Evolutionary conservation across 2,329 filamentous ascomycete genomes (phyloP), one percentile per base, ranked within the genome.

Genomic region (Arthrobotrys megalospora): DNA sequence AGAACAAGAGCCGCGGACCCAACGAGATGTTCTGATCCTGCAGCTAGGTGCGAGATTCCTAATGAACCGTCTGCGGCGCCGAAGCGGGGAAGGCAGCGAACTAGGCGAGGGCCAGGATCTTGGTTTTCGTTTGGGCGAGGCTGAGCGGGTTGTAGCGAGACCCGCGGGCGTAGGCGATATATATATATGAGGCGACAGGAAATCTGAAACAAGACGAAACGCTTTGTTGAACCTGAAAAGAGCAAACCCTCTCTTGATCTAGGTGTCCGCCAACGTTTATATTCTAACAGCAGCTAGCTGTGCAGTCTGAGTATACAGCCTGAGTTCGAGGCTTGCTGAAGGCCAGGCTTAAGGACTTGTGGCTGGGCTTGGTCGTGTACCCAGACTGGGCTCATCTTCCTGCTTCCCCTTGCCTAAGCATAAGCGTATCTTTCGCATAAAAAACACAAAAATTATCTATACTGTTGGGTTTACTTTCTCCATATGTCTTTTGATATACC

Each of bases 121-220:
- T 78, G 75, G 75, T 78, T 78, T 38, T 78, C 62, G 41, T 77
- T 77, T 63, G 43, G 52, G 2, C 66, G 73, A 70, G 64, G 53
- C 48, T 76, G 16, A 60, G 36, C 34, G 16, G 28, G 50, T 16
- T 53, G 24, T 53, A 43, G 55, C 16, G 52, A 58, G 32, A 16
- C 36, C 21, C 34, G 34, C 16, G 19, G n/a, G n/a, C n/a, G 5
- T 45, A 45, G 41, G 41, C 41, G 41, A 16, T 12, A 16, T 45
- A 28, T 28, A 6, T n/a, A n/a, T n/a, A 6, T 16, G 41, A 45
- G 41, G 41, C 41, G 41, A 45, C 10, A 45, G 41, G 41, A 45
- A 45, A 45, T 48, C 45, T 7, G 45, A 48, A 48, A 48, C 45
- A 8, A 7, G 3, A 58, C 34, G 16, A 58, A 58, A 36, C 52